Base-by-base conservation (phyloP, 805 yeast genomes). In the Starmerella floricola region DNA sequence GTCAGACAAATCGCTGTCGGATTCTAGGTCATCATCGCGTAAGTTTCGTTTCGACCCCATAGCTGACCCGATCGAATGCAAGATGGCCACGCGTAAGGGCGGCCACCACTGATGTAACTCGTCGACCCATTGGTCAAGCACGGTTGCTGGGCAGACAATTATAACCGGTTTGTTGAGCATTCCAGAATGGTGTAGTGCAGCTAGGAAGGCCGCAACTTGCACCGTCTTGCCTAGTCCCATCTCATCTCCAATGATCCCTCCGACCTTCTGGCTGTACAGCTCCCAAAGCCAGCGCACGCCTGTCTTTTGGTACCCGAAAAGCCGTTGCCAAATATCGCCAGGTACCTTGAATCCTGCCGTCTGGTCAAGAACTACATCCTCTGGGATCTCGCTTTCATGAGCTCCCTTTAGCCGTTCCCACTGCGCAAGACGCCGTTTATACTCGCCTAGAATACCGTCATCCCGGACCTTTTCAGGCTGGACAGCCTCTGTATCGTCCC, bases 71-170 rank as follows among this genome's bases (percentile, higher is more conserved):
- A 86, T 91, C 1, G 95, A 79, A 59, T 91, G 98, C 26, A 91
- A 62, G 37, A 91, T 84, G 4, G 83, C 76, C 4, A 86, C 76
- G 46, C 98, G 62, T 21, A 91, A 67, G 0, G 96, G 85, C 2
- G 97, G 96, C 97, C 97, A 91, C 98, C 98, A 91, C 38, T 79
- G 73, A 53, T 88, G 97, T 36, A 91, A 74, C 60, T 91, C 98
- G 48, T 79, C 79, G n/a, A 85, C 88, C 98, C 98, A 91, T 56
- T 91, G 98, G 46, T 76, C 80, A 69, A 91, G 65, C 0, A 91
- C 96, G 0, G 98, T 91, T 0, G 97, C 97, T 0, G 98, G 98
- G 51, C 95, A 93, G 0, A 91, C 95, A 32, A 91, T 69, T 28
- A 91, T 56, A 0, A 82, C 79, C 0, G 98, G 98, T 30, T 78